Evolutionary conservation across 805 yeast species (phyloP), one percentile per base, ranked within the genome.

Genomic region (Yarrowia phangngaensis): DNA sequence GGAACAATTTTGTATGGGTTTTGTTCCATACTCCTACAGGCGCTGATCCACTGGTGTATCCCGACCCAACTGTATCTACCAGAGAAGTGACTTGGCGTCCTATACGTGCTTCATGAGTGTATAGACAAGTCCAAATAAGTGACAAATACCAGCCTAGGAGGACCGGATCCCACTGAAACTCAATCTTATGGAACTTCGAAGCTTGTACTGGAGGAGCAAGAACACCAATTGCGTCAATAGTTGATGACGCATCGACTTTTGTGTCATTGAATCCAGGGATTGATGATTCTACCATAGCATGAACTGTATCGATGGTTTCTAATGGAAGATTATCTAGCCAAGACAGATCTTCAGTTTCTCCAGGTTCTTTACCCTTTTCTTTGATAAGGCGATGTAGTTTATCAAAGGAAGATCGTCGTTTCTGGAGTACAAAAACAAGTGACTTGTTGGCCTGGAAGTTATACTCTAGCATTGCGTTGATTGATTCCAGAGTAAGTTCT

Each of bases 361-460:
- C 47, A 9, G 48, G 35, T 11, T 41, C 48, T 7, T 29, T 29
- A 3, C 48, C 48, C 13, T 41, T 41, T 16, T 41, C 48, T 8
- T 41, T 41, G 13, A 41, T 17, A 13, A 41, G 48, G 1, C 35
- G 28, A n/a, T 29, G 35, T 11, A 41, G 22, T 29, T 30, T 29
- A 11, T 41, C 35, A 11, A 29, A 41, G 12, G 35, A 30, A 14
- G 48, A 20, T 7, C 35, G 28, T 20, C 48, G 48, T 16, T 41
- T 41, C 6, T 29, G 35, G n/a, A 41, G 22, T 7, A 30, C 35
- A 22, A 29, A 41, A 2, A 41, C 48, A 0, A 41, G 35, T 22
- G 48, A 20, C 22, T 29, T 30, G 35, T 41, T 41, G 16, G 48
- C 48, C 34, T 41, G 34, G 13, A 41, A 41, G 35, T 41, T 41